Conservation (phyloP, 108 stramenopile species). For the Pseudonitzschia multistriata region DNA sequence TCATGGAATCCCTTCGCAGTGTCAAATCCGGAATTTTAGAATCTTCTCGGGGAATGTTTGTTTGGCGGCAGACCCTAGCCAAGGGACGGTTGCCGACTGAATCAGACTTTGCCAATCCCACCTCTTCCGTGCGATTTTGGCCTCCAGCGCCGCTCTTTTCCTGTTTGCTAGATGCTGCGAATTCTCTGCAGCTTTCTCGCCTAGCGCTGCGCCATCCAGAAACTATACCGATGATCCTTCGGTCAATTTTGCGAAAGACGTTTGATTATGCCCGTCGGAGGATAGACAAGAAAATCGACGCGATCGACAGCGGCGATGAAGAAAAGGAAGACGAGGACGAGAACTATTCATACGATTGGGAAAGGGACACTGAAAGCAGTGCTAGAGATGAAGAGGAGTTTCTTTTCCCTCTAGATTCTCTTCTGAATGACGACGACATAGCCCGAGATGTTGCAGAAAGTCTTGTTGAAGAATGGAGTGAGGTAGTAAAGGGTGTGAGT, state of each 20-base stretch:
- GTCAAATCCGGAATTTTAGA: slow-evolving; percentile 7
- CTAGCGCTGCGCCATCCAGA: slow-evolving; percentile 65
- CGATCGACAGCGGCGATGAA: slow-evolving; percentile 21
- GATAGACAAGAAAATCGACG: not conserved
- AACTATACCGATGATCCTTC: slow-evolving; percentile 46
- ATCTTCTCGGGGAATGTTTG: slow-evolving; percentile 23
- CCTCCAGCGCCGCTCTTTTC: slow-evolving; percentile 60
- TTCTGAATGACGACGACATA: slow-evolving; percentile 13
- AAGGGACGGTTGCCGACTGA: slow-evolving; percentile 37
- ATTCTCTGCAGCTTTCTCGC: slow-evolving; percentile 50
- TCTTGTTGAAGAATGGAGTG: slow-evolving; percentile 46
- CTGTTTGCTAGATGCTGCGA: slow-evolving; percentile 27
- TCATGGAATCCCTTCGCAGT: slow-evolving; percentile 8
- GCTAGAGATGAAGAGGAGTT: not conserved
- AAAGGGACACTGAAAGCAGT: slow-evolving; percentile 29
- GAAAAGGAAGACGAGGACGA: slow-evolving; percentile 17
- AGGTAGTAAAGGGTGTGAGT: slow-evolving; percentile 48
- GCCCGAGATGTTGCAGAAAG: slow-evolving; percentile 42
- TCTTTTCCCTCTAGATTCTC: not conserved
- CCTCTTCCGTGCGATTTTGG: slow-evolving; percentile 28
- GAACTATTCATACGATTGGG: slow-evolving; percentile 4
- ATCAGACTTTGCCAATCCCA: slow-evolving; percentile 27
- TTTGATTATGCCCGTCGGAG: slow-evolving; percentile 35
- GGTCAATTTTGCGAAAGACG: slow-evolving; percentile 43
- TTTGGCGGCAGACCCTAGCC: slow-evolving; percentile 29